These are phyloP conservation scores for Garcileccinum viscosum DNA, from an alignment of 1,284 basidiomycete genomes.

Conservation along the genomic window DNA sequence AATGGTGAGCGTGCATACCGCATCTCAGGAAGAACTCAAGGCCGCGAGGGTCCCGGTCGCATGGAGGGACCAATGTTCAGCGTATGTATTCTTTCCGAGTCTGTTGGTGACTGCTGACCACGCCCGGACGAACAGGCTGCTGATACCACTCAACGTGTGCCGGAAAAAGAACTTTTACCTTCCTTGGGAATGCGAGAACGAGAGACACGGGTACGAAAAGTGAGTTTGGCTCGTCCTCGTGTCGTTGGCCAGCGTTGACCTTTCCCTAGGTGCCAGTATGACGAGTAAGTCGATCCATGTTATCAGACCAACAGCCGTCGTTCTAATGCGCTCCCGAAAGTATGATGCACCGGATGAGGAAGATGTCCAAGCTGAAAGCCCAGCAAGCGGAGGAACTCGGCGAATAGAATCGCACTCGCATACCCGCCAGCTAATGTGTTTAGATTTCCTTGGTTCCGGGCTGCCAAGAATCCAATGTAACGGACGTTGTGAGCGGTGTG, in stretches of 20 bases:
- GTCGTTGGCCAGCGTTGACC: slow-evolving; percentile 9
- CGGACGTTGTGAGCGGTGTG: slow-evolving; percentile 23
- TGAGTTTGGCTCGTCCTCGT: slow-evolving; percentile 42
- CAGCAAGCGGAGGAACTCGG: slow-evolving; percentile 63
- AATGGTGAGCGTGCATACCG: slow-evolving; percentile 78
- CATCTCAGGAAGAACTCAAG: slow-evolving; percentile 85
- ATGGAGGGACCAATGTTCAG: slow-evolving; percentile 91
- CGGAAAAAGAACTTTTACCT: slow-evolving; percentile 74
- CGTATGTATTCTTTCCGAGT: slow-evolving; percentile 60
- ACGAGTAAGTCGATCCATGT: slow-evolving; percentile 72
- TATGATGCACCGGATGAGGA: slow-evolving; percentile 85
- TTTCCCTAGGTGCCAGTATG: slow-evolving; percentile 79
- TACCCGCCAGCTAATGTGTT: slow-evolving; percentile 21
- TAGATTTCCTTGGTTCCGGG: slow-evolving; percentile 13
- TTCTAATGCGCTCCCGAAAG: slow-evolving; percentile 45
- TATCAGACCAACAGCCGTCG: neutral
- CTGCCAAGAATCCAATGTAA: neutral
- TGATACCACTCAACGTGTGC: slow-evolving; percentile 87
- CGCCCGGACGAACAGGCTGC: slow-evolving; percentile 55
- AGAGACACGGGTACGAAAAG: slow-evolving; percentile 80
- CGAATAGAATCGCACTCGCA: slow-evolving; percentile 30
- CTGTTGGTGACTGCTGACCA: neutral
- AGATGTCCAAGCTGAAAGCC: slow-evolving; percentile 72
- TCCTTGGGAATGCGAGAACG: slow-evolving; percentile 85
- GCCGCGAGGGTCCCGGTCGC: slow-evolving; percentile 77